Evolutionary conservation across 352 stramenopile species (phyloP).

Genomic region (Pythium chondricola): DNA sequence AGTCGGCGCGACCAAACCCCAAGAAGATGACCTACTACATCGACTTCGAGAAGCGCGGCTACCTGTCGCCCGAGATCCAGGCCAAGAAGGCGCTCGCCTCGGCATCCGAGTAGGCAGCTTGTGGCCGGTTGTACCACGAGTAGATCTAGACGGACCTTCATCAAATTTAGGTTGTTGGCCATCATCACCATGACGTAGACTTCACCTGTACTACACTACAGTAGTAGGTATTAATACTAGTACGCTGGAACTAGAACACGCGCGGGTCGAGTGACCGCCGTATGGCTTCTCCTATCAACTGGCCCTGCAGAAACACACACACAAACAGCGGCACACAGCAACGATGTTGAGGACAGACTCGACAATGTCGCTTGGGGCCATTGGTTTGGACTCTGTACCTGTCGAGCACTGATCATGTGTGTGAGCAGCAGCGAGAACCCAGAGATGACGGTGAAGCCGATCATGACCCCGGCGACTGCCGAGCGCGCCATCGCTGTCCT

Average conservation of each 20-base stretch:
- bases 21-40: conserved; percentile 98
- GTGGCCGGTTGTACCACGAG: too few species aligned
- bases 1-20: conserved; percentile 90
- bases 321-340: background rate
- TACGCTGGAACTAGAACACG: conserved; percentile 15
- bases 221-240: background rate
- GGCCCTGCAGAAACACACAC: conserved; percentile 14
- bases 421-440: conserved; percentile 30
- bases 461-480: conserved; percentile 27
- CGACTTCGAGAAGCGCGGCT: conserved; percentile 94
- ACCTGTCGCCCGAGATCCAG: conserved; percentile 96
- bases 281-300: conserved; percentile 20
- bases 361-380: too few species aligned
- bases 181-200: background rate
- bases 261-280: conserved; percentile 7
- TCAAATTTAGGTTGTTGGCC: too few species aligned
- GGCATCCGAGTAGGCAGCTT: conserved; percentile 20
- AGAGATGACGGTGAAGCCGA: conserved; percentile 29
- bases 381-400: too few species aligned
- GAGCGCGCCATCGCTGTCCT: conserved; percentile 27
- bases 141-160: too few species aligned
- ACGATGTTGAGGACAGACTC: background rate
- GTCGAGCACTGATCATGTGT: conserved; percentile 24
- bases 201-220: conserved; percentile 5
- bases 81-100: conserved; percentile 75